A percentile compares a stretch with the other conserved stretches of the same genome.
Conservation (phyloP, 306 rosid species). For the Pueraria montana region DNA sequence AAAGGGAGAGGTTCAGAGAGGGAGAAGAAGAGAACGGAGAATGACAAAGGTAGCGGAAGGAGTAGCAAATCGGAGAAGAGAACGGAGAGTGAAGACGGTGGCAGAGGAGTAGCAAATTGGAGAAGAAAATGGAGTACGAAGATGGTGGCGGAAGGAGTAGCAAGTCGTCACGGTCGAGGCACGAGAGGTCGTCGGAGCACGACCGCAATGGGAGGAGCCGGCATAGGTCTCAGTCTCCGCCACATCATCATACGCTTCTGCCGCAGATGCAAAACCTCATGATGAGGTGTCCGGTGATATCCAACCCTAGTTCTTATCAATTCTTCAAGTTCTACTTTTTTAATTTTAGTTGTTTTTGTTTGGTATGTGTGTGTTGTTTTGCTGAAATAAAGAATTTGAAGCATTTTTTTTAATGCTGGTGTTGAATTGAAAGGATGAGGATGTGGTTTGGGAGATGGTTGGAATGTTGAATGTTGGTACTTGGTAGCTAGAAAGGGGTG, state of each 20-base stretch:
- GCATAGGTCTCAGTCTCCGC: conserved; percentile 69
- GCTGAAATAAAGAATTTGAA: conserved; percentile 11
- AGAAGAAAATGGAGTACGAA: background rate
- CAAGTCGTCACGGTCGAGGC: conserved; percentile 70
- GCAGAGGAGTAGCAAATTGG: background rate
- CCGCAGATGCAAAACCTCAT: conserved; percentile 57
- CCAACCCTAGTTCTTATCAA: conserved; percentile 59
- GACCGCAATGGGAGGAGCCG: conserved; percentile 60
- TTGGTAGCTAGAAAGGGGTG: background rate
- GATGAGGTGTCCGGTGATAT: conserved; percentile 99
- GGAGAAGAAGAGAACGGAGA: conserved; percentile 51
- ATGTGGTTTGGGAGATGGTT: background rate
- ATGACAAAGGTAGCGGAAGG: too few species aligned
- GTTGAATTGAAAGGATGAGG: conserved; percentile 24
- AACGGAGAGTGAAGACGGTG: too few species aligned
- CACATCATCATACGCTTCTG: conserved; percentile 29
- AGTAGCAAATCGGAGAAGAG: too few species aligned
- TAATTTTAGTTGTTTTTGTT: conserved; percentile 14
- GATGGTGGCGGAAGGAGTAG: background rate
- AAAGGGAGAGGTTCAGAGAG: conserved; percentile 68
- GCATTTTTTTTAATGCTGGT: background rate
- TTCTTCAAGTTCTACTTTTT: conserved; percentile 15
- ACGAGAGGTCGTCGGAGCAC: conserved; percentile 59
- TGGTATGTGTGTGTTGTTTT: conserved; percentile 13
- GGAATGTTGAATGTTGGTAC: background rate